These are phyloP conservation scores for Brassica incana DNA, from an alignment of 345 rosid genomes.

Conservation along the genomic window DNA sequence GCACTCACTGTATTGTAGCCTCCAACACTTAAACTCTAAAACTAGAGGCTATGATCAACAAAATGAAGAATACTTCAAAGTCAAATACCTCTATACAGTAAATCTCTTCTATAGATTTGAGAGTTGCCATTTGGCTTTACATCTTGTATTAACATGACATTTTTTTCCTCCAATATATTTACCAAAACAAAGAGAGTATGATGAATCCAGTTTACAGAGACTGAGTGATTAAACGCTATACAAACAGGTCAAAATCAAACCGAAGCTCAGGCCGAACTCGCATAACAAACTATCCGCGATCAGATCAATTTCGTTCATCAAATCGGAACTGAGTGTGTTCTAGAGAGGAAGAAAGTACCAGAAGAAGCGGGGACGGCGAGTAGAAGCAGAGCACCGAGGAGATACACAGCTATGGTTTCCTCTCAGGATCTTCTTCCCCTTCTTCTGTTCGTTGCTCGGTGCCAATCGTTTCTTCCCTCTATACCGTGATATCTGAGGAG, in stretches of 20 bases:
- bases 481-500: too few species aligned
- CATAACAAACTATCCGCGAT: background rate
- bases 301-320: background rate
- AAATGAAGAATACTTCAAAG: too few species aligned
- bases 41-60: too few species aligned
- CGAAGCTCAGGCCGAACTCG: slow-evolving; percentile 9
- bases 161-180: background rate
- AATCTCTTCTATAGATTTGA: background rate
- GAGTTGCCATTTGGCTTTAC: too few species aligned
- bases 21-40: background rate
- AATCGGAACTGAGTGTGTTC: too few species aligned
- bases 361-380: slow-evolving; percentile 43
- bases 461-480: slow-evolving; percentile 19
- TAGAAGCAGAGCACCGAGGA: slow-evolving; percentile 52
- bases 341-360: slow-evolving; percentile 49
- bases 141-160: too few species aligned
- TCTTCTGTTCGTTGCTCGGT: slow-evolving; percentile 33
- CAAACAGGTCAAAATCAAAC: slow-evolving; percentile 20
- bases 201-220: background rate
- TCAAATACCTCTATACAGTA: too few species aligned
- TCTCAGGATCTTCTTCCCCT: slow-evolving; percentile 54
- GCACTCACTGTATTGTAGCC: background rate
- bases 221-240: slow-evolving; percentile 1
- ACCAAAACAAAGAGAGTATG: background rate
- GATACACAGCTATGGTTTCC: slow-evolving; percentile 78